These are phyloP conservation scores for Plasmodium sp. DNA, from an alignment of 169 alveolate genomes.

Conservation along the genomic window DNA sequence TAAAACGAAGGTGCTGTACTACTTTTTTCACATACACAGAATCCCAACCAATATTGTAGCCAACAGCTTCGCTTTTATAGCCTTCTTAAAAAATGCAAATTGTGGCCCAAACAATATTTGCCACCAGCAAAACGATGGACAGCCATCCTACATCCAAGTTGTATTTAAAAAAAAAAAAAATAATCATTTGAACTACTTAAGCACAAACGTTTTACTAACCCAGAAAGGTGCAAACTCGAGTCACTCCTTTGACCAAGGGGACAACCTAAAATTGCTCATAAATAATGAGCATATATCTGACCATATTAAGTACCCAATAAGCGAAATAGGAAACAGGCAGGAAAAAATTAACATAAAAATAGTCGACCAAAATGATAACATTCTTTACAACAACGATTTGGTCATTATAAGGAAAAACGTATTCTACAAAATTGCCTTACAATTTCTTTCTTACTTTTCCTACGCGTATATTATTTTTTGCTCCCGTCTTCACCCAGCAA, in stretches of 20 bases:
- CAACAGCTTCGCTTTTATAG: conserved; percentile 7
- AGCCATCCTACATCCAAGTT: conserved; percentile 24
- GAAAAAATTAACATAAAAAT: conserved; percentile 43
- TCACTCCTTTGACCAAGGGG: neutral
- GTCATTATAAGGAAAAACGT: conserved; percentile 35
- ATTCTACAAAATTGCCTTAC: conserved; percentile 1
- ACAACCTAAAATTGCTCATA: conserved; percentile 1
- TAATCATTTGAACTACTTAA: neutral
- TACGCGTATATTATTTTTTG: conserved; percentile 15
- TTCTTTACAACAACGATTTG: conserved; percentile 5
- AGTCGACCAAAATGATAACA: neutral
- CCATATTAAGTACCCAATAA: conserved; percentile 2
- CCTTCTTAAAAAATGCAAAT: conserved; percentile 20
- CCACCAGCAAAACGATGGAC: neutral
- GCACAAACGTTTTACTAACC: conserved; percentile 3
- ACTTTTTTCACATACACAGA: conserved; percentile 24
- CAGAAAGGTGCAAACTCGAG: neutral
- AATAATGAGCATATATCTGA: conserved; percentile 13
- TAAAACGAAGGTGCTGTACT: neutral
- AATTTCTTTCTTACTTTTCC: conserved; percentile 25
- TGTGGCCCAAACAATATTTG: conserved; percentile 30
- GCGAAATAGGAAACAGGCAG: conserved; percentile 25
- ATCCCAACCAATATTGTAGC: conserved; percentile 26
- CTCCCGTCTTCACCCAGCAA: neutral
- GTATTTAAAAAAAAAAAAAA: conserved; percentile 16